These are phyloP conservation scores for Podaxis carcinomalis DNA, from an alignment of 768 basidiomycete species.

Conservation along the genomic window DNA sequence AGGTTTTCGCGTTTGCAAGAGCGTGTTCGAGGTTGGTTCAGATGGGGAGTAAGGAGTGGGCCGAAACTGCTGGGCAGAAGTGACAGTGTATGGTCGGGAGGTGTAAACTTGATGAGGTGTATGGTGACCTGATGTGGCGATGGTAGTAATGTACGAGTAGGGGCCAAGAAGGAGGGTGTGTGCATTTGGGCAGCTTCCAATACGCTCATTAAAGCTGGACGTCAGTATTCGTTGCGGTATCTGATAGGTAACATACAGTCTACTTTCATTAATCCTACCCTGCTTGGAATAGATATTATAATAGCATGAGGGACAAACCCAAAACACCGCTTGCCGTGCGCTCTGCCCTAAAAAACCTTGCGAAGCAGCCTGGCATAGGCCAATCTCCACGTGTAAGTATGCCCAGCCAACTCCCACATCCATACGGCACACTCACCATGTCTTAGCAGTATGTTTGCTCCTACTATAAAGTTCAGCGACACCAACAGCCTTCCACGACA, in stretches of 20 bases:
- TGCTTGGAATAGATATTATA: background rate
- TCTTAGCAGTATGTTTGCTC: too few species aligned
- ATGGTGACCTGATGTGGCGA: background rate
- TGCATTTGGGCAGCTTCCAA: background rate
- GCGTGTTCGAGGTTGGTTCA: constrained; percentile 85
- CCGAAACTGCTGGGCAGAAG: constrained; percentile 41
- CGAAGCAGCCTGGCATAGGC: too few species aligned
- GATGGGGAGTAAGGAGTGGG: constrained; percentile 91
- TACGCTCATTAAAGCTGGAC: background rate
- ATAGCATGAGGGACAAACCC: background rate
- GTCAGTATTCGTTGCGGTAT: too few species aligned
- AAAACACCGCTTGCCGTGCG: too few species aligned
- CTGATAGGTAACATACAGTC: background rate
- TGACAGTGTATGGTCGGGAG: background rate
- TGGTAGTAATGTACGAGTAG: background rate
- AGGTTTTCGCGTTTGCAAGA: constrained; percentile 94
- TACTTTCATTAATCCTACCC: background rate
- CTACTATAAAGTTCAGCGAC: too few species aligned
- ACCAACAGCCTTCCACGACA: too few species aligned
- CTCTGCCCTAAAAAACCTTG: too few species aligned
- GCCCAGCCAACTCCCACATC: too few species aligned
- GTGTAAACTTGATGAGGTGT: too few species aligned
- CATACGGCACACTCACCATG: too few species aligned
- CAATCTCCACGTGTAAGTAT: too few species aligned
- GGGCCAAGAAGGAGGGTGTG: background rate